Base-by-base conservation (phyloP, 2,329 filamentous ascomycete species). In the Magnaporthiopsis poae region DNA sequence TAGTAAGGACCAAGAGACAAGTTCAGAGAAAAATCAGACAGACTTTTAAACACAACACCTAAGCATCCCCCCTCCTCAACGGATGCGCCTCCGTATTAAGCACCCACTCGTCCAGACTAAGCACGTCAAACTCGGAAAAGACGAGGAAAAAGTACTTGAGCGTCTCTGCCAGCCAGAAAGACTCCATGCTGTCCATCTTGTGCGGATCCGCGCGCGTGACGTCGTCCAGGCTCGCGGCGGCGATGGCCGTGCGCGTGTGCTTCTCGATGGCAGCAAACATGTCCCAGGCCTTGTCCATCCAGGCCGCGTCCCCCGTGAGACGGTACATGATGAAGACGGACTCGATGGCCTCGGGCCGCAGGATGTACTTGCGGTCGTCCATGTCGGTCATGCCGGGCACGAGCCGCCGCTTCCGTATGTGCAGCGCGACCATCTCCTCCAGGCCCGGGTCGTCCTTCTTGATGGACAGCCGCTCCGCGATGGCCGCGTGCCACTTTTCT, bases 261-360 rank as follows among this genome's bases (percentile, higher is more conserved):
- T 80, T 80, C 67, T 86, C 80, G 46, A 92, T 81, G 11, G 84
- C 82, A 66, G 83, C 74, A 73, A 91, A 92, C 89, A 92, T 92
- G 66, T 80, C 79, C 90, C 90, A 92, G 1, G 88, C 90, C 73
- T 86, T 86, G 67, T 89, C 83, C 72, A 85, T 85, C 82, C 87
- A 89, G 63, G 80, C 78, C 1, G 80, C 70, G 69, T 90, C 85
- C 33, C 89, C 90, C 0, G 89, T 92, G 67, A 91, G 80, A 67
- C 90, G 85, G 74, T 89, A 91, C 80, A 94, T 85, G 73, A 91
- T 84, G 75, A 91, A 94, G 5, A 95, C 85, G 18, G 87, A 90
- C 78, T 94, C 90, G 66, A 94, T 91, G 2, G 90, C 90, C 77
- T 94, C 90, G 27, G 90, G 90, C 67, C 88, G 83, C 61, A 91